These are phyloP conservation scores for Begonia masoniana DNA, from an alignment of 306 rosid species.

Conservation along the genomic window DNA sequence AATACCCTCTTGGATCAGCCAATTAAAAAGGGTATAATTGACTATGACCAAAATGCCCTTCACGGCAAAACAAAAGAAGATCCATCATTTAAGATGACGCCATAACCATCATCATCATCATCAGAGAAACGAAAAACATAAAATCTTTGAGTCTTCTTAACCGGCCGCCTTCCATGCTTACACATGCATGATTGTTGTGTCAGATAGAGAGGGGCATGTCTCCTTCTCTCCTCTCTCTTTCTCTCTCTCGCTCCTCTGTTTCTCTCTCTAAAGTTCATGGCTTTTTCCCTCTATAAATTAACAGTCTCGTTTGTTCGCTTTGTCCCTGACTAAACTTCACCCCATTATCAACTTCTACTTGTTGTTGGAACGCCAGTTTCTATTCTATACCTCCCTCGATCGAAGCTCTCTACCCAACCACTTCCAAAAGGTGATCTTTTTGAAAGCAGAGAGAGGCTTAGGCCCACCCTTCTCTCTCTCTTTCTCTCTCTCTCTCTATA, in stretches of 20 bases:
- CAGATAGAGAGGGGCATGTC: conserved; percentile 72
- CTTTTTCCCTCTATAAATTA: conserved; percentile 68
- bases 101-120: conserved; percentile 37
- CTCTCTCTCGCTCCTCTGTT: conserved; percentile 10
- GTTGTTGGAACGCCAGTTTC: conserved; percentile 13
- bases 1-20: too few relatives aligned
- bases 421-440: conserved; percentile 63
- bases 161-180: conserved; percentile 99
- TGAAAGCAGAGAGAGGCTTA: conserved; percentile 21
- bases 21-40: too few relatives aligned
- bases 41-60: conserved; percentile 20
- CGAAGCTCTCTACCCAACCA: conserved; percentile 21
- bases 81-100: conserved; percentile 71
- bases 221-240: conserved; percentile 21
- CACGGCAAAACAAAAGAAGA: too few relatives aligned
- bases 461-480: conserved; percentile 22
- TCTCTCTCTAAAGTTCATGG: neutral
- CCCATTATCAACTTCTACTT: conserved; percentile 12
- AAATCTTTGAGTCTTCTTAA: conserved; percentile 48
- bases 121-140: conserved; percentile 20
- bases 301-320: conserved; percentile 33
- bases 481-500: conserved; percentile 13
- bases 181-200: conserved; percentile 95
- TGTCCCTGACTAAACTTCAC: conserved; percentile 43
- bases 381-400: conserved; percentile 19